A percentile compares a stretch with the other conserved stretches of the same genome.
phyloP scores from a whole-genome alignment of 148 eudicot genomes.

The Rhododendron griersonianum region DNA sequence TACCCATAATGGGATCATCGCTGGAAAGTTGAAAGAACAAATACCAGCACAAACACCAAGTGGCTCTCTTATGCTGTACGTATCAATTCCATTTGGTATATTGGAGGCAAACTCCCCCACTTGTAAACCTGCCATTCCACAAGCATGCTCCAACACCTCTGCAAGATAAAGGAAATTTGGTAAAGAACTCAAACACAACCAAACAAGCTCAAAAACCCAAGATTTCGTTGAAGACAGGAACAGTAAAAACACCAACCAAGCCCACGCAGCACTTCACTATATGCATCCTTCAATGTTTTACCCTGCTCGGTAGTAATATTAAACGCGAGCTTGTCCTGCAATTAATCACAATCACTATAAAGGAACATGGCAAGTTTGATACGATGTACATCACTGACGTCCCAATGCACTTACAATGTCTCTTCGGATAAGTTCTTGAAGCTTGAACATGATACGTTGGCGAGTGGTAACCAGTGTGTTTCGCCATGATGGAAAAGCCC shows the following conservation, averaged over 20 bases:
- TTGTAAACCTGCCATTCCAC: conserved; percentile 55
- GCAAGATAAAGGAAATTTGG: conserved; percentile 16
- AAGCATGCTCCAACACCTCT: conserved; percentile 72
- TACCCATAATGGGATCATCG: conserved; percentile 60
- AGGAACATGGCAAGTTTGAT: neutral
- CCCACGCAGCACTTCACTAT: conserved; percentile 44
- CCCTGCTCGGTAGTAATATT: conserved; percentile 59
- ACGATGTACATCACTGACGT: neutral
- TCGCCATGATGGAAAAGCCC: conserved; percentile 60
- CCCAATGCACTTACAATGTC: conserved; percentile 44
- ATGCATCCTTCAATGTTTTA: conserved; percentile 56
- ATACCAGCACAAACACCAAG: conserved; percentile 81
- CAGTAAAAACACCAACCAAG: conserved; percentile 32
- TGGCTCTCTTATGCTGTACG: conserved; percentile 55
- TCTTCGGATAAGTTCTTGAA: conserved; percentile 62
- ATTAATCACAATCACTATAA: neutral
- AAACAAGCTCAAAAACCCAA: conserved; percentile 11
- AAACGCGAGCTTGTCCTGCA: conserved; percentile 56
- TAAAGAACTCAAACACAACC: neutral
- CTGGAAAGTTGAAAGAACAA: conserved; percentile 50
- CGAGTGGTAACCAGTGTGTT: conserved; percentile 51
- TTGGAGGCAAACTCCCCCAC: conserved; percentile 52
- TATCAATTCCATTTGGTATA: conserved; percentile 45
- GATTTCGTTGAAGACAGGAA: neutral
- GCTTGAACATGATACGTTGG: conserved; percentile 56